Base-by-base conservation (phyloP, 352 stramenopile species). In the Plasmopara muralis region DNA sequence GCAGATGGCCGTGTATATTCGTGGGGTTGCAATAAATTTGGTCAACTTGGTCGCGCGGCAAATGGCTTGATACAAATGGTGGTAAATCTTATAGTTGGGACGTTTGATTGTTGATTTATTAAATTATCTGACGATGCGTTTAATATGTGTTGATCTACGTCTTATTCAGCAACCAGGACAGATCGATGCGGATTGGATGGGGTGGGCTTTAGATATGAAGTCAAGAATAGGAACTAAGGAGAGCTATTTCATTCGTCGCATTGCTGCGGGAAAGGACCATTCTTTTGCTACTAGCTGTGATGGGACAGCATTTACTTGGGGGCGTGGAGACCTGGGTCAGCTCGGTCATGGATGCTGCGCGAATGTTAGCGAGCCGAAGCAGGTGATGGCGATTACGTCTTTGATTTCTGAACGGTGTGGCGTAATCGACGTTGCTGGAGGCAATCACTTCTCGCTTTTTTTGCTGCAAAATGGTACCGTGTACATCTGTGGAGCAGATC, bases 11-110 rank as follows among this genome's bases (percentile, higher is more conserved):
- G 62, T 8, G 68, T 88, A 2, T 91, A 76, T 35, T 85, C 77
- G 3, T 91, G 77, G 81, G 81, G 81, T 9, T 82, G 78, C 63
- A 85, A 83, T 54, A 75, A 74, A 43, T 88, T 75, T 29, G 64
- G 58, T 2, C 72, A 91, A 45, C 72, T 91, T 7, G 81, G 81
- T 15, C 64, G 77, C 14, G 30, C 14, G 1, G 68, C 74, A 0
- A 60, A 74, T 41, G 56, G 49, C 6, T 60, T 78, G 20, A 41
- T 69, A 0, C 72, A 84, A 29, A 64, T 69, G 20, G 61, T 60
- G 62, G 75, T 84, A 54, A 8, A 8, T 43, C 2, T 0, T 33
- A 43, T 30, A 12, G 12, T 29, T 50, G 37, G 6, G 33, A 31
- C 20, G 20, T 25, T 25, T 25, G 20, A 25, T 25, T 25, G 20